Evolutionary conservation across 1,139 yeast species (phyloP).

Genomic region (Saccharomyces hybrid): DNA sequence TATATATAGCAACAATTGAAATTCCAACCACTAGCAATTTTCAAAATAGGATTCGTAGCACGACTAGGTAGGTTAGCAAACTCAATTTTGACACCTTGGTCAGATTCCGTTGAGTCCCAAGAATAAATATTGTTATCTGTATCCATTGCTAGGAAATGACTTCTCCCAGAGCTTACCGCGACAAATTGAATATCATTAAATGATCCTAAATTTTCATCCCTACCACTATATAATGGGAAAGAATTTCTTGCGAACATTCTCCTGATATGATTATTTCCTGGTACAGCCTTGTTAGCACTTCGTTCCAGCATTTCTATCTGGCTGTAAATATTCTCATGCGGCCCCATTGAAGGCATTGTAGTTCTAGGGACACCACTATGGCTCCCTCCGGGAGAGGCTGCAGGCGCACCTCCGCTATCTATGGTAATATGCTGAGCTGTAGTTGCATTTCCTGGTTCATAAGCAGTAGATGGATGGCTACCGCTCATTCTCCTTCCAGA

Average conservation of each 20-base stretch:
- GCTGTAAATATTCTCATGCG: conserved; percentile 26
- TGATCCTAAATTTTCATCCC: conserved; percentile 9
- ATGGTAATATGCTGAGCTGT: neutral
- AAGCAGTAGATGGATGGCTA: neutral
- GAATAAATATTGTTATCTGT: conserved; percentile 45
- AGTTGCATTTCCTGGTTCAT: neutral
- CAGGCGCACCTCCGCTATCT: conserved; percentile 14
- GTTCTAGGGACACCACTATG: neutral
- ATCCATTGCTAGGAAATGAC: conserved; percentile 59
- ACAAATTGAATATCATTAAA: conserved; percentile 34
- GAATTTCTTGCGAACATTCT: conserved; percentile 27
- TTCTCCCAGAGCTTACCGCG: conserved; percentile 56
- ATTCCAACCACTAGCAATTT: conserved; percentile 67
- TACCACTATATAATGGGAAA: conserved; percentile 15
- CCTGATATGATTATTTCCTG: conserved; percentile 24
- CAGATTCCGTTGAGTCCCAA: conserved; percentile 49
- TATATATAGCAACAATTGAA: conserved; percentile 46
- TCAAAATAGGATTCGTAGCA: conserved; percentile 34
- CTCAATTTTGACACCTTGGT: conserved; percentile 42
- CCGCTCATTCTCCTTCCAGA: conserved; percentile 4
- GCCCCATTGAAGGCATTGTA: conserved; percentile 10
- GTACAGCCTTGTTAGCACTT: conserved; percentile 16
- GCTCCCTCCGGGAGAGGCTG: neutral
- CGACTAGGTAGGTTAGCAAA: conserved; percentile 32
- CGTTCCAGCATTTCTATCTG: conserved; percentile 19